Base-by-base conservation (phyloP, 768 basidiomycete species). In the Gymnopilus dilepis region DNA sequence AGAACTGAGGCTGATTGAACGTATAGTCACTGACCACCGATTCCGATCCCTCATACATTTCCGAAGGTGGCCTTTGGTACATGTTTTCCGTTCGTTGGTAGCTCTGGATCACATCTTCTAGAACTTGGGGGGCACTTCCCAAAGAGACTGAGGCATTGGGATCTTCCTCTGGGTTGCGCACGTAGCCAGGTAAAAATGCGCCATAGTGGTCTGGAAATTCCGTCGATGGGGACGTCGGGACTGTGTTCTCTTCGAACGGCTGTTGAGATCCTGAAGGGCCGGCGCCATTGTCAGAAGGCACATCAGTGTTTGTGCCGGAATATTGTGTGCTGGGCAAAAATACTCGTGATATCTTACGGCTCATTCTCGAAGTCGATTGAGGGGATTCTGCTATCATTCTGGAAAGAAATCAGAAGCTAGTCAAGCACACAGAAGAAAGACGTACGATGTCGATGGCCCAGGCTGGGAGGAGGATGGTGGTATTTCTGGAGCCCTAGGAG, bases 181-280 rank as follows among this genome's bases (percentile, higher is more conserved):
- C 63, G 47, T 72, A 72, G 9, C 65, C 58, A 11, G 70, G 70
- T 24, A 72, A 59, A 30, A 59, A 67, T 7, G 66, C 53, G 17
- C 37, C 60, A 24, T 59, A 67, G 28, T 64, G 61, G 34, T 72
- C 69, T 38, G 67, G 67, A 57, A 62, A 72, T 43, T 72, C 70
- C 3, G 70, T 69, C 19, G 64, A 60, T 21, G 61, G 65, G 8
- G 66, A 66, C 15, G 65, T 65, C 17, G 68, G 62, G 1, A 60
- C 65, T 24, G 54, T 59, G 4, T 62, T 62, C 7, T 40, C 54
- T 33, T 56, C 61, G 24, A 47, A 64, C 4, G 41, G 47, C 31
- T 33, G 58, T 31, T 62, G 42, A 17, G 38, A 43, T 17, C 57
- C 43, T 42, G 67, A 65, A 31, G 69, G 61, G 6, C 60, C 67